Percentiles rank a stretch among this genome's conserved stretches.
These are phyloP conservation scores for Colletotrichum falcatum DNA, from an alignment of 2,329 filamentous ascomycete species.

Conservation along the genomic window DNA sequence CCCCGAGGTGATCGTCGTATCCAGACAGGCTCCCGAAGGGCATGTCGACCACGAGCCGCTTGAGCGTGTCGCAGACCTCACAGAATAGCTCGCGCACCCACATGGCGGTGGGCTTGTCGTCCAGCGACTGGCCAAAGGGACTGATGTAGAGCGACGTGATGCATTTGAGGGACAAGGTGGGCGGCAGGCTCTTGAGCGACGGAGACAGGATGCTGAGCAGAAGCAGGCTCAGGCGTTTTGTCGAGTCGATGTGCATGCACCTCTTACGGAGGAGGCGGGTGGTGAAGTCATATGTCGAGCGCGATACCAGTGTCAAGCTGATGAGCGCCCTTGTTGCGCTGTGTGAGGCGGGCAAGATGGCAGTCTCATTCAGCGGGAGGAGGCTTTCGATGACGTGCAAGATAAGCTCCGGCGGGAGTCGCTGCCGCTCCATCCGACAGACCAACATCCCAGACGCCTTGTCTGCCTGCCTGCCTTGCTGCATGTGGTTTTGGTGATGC, in stretches of 20 bases:
- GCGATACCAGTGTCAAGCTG: slow-evolving; percentile 57
- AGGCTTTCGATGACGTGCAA: slow-evolving; percentile 52
- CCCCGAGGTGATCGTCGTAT: slow-evolving; percentile 55
- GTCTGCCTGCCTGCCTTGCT: not conserved
- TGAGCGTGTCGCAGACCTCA: slow-evolving; percentile 54
- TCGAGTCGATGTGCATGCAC: slow-evolving; percentile 59
- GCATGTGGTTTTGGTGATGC: not conserved
- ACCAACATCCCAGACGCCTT: not conserved
- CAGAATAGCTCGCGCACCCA: slow-evolving; percentile 58
- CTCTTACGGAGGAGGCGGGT: slow-evolving; percentile 57
- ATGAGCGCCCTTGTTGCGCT: slow-evolving; percentile 57
- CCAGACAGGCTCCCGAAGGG: slow-evolving; percentile 58
- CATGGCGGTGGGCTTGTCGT: slow-evolving; percentile 54
- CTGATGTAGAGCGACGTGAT: slow-evolving; percentile 57
- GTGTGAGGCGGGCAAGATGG: slow-evolving; percentile 53
- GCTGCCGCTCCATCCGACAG: not conserved
- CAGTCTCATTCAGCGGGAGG: slow-evolving; percentile 47
- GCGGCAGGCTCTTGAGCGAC: not conserved
- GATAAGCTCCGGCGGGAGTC: slow-evolving; percentile 52
- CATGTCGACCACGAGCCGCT: slow-evolving; percentile 61
- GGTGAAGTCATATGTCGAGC: slow-evolving; percentile 55
- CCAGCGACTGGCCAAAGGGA: slow-evolving; percentile 52
- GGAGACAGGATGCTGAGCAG: slow-evolving; percentile 48
- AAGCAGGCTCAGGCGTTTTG: slow-evolving; percentile 50
- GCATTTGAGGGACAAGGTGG: slow-evolving; percentile 46